Conservation (phyloP, 2,329 filamentous ascomycete species). For the Colletotrichum sublineola region DNA sequence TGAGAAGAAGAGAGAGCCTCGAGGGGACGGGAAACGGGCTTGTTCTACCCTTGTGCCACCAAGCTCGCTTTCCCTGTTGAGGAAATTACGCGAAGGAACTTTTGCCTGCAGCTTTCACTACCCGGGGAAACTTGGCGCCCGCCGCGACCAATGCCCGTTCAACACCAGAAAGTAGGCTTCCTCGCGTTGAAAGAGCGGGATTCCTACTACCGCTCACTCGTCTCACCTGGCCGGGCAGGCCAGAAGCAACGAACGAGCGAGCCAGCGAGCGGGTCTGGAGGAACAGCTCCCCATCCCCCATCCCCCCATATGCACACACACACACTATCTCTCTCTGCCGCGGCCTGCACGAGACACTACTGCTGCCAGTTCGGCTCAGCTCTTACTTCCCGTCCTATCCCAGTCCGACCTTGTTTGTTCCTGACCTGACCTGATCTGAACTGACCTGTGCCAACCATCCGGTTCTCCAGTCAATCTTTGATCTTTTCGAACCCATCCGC, state of each 20-base stretch:
- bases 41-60: slow-evolving; percentile 44
- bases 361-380: slow-evolving; percentile 21
- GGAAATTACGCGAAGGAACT: slow-evolving; percentile 56
- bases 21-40: slow-evolving; percentile 39
- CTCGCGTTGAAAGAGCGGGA: slow-evolving; percentile 12
- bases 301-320: not conserved
- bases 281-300: slow-evolving; percentile 28
- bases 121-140: slow-evolving; percentile 52
- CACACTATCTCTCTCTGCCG: not conserved
- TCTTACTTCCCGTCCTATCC: slow-evolving; percentile 28
- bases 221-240: slow-evolving; percentile 19
- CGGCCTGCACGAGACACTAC: slow-evolving; percentile 17
- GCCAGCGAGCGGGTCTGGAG: slow-evolving; percentile 14
- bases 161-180: slow-evolving; percentile 38
- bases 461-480: slow-evolving; percentile 40
- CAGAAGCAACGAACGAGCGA: slow-evolving; percentile 14
- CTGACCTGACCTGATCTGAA: slow-evolving; percentile 30
- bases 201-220: not conserved
- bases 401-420: slow-evolving; percentile 24
- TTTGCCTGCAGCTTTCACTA: slow-evolving; percentile 54
- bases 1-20: slow-evolving; percentile 26
- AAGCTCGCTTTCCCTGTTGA: slow-evolving; percentile 53
- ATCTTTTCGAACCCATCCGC: slow-evolving; percentile 35
- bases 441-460: slow-evolving; percentile 13
- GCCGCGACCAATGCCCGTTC: slow-evolving; percentile 45